Evolutionary conservation across 2,329 filamentous ascomycete genomes (phyloP), one percentile per base, ranked within the genome.

Genomic region (Penicillium vulpinum): DNA sequence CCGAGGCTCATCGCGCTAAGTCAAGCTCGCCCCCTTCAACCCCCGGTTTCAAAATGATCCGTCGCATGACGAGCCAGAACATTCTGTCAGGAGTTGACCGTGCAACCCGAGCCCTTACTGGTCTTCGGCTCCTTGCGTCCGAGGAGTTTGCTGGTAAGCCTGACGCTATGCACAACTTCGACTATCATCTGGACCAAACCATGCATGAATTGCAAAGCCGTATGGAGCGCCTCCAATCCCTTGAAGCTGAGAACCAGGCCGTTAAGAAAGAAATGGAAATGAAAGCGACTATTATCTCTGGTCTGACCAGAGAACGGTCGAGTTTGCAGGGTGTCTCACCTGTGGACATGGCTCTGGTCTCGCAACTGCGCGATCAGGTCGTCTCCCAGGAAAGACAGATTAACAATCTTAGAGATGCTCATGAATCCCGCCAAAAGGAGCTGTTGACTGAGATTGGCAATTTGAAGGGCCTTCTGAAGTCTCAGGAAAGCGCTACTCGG

Each of bases 241-340:
- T 99, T 15, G 94, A 99, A 74, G 86, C 87, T 6, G 93, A 96
- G 65, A 85, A 97, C 55, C 81, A 87, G 26, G 87, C 86, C 4
- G 85, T 92, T 22, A 94, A 91, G 79, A 96, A 92, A 78, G 94
- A 99, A 74, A 96, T 97, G 88, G 94, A 99, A 71, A 88, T 85
- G 61, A 99, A 99, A 83, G 92, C 93, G 81, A 90, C 91, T 29
- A 92, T 99, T 70, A 97, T 99, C 66, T 91, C 91, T 29, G 94
- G 94, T 7, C 81, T 99, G 61, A 96, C 94, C 4, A 88, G 94
- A 52, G 95, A 99, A 75, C 84, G 95, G 57, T 93, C 91, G 3
- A 97, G 92, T 76, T 83, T 97, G 77, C 91, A 93, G 72, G 84
- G 81, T 72, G 81, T 83, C 2, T 89, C 89, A 24, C 89, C 92